Evolutionary conservation across 768 basidiomycete genomes (phyloP).

Genomic region (Exidia glandulosa): DNA sequence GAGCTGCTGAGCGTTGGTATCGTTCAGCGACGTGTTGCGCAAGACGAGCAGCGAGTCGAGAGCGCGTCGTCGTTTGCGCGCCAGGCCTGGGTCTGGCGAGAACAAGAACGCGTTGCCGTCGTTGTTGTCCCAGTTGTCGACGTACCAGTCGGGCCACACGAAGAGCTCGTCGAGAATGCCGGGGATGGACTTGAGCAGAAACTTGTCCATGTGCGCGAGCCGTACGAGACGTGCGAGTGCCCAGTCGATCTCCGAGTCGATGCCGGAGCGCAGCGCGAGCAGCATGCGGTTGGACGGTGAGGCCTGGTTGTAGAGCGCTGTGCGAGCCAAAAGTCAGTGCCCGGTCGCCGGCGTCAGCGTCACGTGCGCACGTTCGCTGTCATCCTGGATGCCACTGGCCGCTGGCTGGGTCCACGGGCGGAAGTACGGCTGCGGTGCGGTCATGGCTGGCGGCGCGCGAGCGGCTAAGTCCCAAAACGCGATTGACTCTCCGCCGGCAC

Average conservation of each 20-base stretch:
- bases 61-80: constrained; percentile 60
- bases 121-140: constrained; percentile 16
- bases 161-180: constrained; percentile 77
- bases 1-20: constrained; percentile 54
- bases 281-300: constrained; percentile 77
- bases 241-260: constrained; percentile 77
- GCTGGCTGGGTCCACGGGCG: not conserved
- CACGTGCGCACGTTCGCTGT: not conserved
- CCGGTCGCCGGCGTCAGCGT: not conserved
- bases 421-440: not conserved
- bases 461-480: not conserved
- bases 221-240: constrained; percentile 79
- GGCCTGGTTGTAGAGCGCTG: constrained; percentile 57
- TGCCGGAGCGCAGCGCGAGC: constrained; percentile 77
- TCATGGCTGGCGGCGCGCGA: not conserved
- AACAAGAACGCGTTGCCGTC: constrained; percentile 35
- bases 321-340: not conserved
- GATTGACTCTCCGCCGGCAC: not conserved
- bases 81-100: constrained; percentile 35
- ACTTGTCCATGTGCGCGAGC: constrained; percentile 50
- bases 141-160: constrained; percentile 83
- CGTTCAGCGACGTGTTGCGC: constrained; percentile 67
- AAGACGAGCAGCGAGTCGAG: constrained; percentile 76
- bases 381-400: not conserved
- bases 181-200: constrained; percentile 58